Conservation (phyloP, 1,284 basidiomycete genomes). For the Takashimella koratensis region DNA sequence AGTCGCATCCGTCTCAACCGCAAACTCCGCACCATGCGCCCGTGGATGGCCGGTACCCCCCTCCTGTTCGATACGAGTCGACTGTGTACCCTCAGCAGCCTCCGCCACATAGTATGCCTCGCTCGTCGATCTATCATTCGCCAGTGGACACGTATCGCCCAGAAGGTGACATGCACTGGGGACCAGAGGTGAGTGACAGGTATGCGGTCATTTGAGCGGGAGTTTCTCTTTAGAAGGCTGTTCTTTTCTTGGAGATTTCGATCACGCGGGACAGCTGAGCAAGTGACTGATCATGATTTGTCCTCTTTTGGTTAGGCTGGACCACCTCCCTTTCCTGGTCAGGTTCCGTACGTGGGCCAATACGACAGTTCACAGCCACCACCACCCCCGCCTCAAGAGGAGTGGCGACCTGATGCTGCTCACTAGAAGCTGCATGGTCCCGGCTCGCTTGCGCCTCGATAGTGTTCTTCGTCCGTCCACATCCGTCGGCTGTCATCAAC, state of each 20-base stretch:
- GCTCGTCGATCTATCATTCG: slow-evolving; percentile 14
- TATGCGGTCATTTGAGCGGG: neutral
- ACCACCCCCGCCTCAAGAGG: neutral
- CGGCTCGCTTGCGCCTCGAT: too few relatives aligned
- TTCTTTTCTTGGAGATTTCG: neutral
- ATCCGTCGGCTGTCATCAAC: too few relatives aligned
- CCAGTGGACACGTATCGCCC: slow-evolving; percentile 5
- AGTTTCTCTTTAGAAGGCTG: neutral
- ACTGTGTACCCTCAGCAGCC: slow-evolving; percentile 23
- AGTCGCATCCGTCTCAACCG: slow-evolving; percentile 6
- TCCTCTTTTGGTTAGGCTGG: slow-evolving; percentile 4
- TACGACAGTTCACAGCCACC: neutral
- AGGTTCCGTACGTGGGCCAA: slow-evolving; percentile 4
- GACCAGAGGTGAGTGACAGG: slow-evolving; percentile 2
- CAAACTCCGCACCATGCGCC: slow-evolving; percentile 1
- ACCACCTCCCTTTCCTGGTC: slow-evolving; percentile 7
- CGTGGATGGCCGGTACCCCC: slow-evolving; percentile 15
- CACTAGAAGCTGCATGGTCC: too few relatives aligned
- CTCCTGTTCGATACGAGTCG: slow-evolving; percentile 33
- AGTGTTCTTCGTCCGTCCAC: too few relatives aligned
- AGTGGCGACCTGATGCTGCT: neutral
- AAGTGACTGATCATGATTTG: neutral
- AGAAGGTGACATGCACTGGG: slow-evolving; percentile 1
- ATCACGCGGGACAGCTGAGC: too few relatives aligned
- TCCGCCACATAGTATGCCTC: slow-evolving; percentile 24